Base-by-base conservation (phyloP, 768 basidiomycete genomes). In the Tephrocybe sp. region DNA sequence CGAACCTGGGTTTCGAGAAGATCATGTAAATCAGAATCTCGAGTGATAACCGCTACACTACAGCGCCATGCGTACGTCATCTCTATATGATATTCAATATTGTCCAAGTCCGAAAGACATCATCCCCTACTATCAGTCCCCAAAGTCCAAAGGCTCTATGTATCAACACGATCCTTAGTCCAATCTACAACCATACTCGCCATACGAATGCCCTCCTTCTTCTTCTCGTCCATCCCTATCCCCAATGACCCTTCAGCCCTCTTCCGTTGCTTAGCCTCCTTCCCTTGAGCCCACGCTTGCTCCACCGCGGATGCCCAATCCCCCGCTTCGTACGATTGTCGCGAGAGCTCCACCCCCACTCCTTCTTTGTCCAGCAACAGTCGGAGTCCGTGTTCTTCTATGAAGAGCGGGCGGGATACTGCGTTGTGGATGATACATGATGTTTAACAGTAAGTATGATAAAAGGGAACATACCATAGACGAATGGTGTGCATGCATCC, bases 351-450 rank as follows among this genome's bases (percentile, higher is more conserved):
- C 26, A 89, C 72, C 8, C 87, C 86, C 13, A 83, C 79, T 12
- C 88, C 89, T 39, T 84, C 79, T 19, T 68, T 69, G 34, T 79
- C 72, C 34, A 91, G 79, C 30, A 87, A 70, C 12, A 84, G 70
- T 4, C 82, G 79, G 30, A 92, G 71, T 3, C 89, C 89, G 58
- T 87, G 83, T 62, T 92, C 89, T 60, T 91, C 89, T 36, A 90
- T 80, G 58, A 92, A 91, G 33, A 90, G 70, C 0, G 89, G 89
- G 2, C 89, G 76, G 1, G 89, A 84, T 11, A 91, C 87, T 87
- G 61, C 22, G 32, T 38, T 23, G 11, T 7, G 13, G 30, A 14
- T 8, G 19, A 38, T 23, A 16, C 48, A 35, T 48, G 42, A 30
- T 36, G 39, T 46, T 32, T 30, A 43, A 36, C 17, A 52, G 9